phyloP scores from a whole-genome alignment of 441 rosid genomes.

The Gossypium lobatum region DNA sequence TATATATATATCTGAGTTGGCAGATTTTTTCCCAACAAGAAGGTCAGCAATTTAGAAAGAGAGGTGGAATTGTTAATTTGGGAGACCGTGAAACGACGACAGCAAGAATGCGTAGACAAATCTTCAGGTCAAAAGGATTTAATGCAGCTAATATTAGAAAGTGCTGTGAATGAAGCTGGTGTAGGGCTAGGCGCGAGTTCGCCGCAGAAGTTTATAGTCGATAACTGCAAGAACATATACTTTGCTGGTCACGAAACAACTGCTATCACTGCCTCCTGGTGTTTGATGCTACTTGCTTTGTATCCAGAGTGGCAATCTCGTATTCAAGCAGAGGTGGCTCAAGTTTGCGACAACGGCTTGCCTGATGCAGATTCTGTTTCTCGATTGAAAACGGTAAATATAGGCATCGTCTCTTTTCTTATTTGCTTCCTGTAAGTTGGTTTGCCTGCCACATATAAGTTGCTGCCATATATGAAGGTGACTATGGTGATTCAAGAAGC shows the following conservation, averaged over 20 bases:
- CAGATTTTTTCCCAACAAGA: conserved; percentile 29
- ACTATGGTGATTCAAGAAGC: conserved; percentile 56
- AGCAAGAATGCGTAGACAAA: conserved; percentile 22
- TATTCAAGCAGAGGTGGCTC: conserved; percentile 40
- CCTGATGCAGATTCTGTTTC: conserved; percentile 35
- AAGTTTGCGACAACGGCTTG: conserved; percentile 24
- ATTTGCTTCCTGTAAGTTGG: background rate
- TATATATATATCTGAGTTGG: background rate
- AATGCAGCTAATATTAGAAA: conserved; percentile 55
- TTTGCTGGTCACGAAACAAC: conserved; percentile 58
- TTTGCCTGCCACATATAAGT: background rate
- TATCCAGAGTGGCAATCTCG: conserved; percentile 56
- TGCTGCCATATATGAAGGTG: conserved; percentile 26
- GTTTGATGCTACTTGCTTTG: conserved; percentile 55
- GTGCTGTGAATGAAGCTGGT: conserved; percentile 32
- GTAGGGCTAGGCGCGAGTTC: conserved; percentile 24
- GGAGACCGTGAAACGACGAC: conserved; percentile 61
- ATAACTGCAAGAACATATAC: conserved; percentile 66
- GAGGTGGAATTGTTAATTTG: conserved; percentile 60
- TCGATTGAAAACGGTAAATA: conserved; percentile 43
- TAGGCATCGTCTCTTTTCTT: background rate
- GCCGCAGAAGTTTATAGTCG: conserved; percentile 45
- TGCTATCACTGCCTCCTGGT: conserved; percentile 56
- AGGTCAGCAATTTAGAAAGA: conserved; percentile 43
- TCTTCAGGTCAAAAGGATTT: conserved; percentile 40